Evolutionary conservation across 75 land plant species (phyloP).

Genomic region (Pinus taeda): DNA sequence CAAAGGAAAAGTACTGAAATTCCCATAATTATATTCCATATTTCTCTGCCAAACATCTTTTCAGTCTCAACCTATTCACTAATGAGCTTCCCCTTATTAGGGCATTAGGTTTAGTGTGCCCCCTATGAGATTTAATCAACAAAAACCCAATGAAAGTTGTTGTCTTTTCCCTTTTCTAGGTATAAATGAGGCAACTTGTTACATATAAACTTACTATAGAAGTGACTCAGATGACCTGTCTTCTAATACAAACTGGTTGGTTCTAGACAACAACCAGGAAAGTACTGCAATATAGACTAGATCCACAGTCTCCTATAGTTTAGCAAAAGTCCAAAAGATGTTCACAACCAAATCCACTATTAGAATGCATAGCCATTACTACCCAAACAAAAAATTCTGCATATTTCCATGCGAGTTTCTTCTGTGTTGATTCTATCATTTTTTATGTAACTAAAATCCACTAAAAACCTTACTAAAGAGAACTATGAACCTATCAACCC

Average conservation of each 20-base stretch:
- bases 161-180: neutral
- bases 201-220: constrained; percentile 23
- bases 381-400: neutral
- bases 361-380: neutral
- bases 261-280: constrained; percentile 42
- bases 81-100: no score
- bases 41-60: no score
- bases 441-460: neutral
- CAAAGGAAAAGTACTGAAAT: no score
- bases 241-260: constrained; percentile 48
- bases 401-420: neutral
- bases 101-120: no score
- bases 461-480: neutral
- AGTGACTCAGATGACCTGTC: constrained; percentile 40
- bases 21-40: no score
- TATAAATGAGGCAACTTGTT: neutral
- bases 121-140: no score
- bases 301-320: constrained; percentile 45
- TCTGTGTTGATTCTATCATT: neutral
- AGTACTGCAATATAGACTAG: constrained; percentile 64
- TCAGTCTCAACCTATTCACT: no score
- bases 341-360: constrained; percentile 1
- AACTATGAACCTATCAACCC: constrained; percentile 8
- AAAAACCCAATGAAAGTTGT: neutral
- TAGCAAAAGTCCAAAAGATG: constrained; percentile 54